Percentiles rank a stretch among this genome's conserved stretches.
Evolutionary conservation across 495 filamentous ascomycete genomes (phyloP).

Genomic region (Peziza echinospora): DNA sequence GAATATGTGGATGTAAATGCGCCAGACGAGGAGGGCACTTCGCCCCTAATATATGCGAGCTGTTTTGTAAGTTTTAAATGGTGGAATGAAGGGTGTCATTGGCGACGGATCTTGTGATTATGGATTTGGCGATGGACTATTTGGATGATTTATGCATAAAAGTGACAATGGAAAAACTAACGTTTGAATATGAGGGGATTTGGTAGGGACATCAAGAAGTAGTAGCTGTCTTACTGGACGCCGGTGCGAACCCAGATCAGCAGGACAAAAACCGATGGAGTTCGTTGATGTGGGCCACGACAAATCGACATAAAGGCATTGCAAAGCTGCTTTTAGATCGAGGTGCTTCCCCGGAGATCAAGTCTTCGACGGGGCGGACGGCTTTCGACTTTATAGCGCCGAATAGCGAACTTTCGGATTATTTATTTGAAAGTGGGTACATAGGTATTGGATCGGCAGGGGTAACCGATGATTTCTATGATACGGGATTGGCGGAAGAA

Average conservation of each 20-base stretch:
- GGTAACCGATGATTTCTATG: conserved; percentile 92
- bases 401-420: conserved; percentile 88
- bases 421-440: conserved; percentile 83
- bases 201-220: conserved; percentile 87
- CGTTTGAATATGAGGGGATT: not conserved
- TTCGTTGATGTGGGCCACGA: conserved; percentile 99
- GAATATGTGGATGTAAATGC: conserved; percentile 70
- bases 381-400: conserved; percentile 89
- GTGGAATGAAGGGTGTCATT: not conserved
- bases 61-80: conserved; percentile 58
- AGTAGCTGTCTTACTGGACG: conserved; percentile 60
- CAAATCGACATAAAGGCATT: conserved; percentile 88
- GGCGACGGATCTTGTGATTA: conserved; percentile 6
- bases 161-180: not conserved
- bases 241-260: conserved; percentile 75
- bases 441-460: conserved; percentile 55
- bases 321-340: conserved; percentile 78
- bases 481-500: conserved; percentile 75
- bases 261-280: conserved; percentile 96
- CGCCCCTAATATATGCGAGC: conserved; percentile 90
- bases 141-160: too few relatives aligned
- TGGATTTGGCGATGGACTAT: too few relatives aligned
- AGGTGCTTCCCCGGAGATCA: conserved; percentile 85
- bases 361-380: conserved; percentile 82
- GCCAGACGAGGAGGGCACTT: conserved; percentile 84